Percentiles rank a stretch among this genome's conserved stretches.
These are phyloP conservation scores for Aspergillus hancockii DNA, from an alignment of 495 filamentous ascomycete genomes.

Conservation along the genomic window DNA sequence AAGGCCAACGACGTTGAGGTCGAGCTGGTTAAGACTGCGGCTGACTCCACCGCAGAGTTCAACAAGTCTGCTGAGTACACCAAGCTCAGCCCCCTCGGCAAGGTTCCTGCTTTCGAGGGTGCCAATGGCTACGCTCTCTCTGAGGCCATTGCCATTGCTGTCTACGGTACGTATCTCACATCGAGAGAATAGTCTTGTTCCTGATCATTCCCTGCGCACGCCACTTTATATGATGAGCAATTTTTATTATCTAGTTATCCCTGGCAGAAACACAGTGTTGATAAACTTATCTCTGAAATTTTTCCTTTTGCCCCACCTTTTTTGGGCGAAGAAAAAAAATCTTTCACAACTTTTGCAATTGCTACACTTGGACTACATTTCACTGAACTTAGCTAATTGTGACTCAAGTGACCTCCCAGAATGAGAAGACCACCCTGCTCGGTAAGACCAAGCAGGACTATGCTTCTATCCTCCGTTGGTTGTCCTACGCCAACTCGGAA, in stretches of 20 bases:
- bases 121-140: conserved; percentile 86
- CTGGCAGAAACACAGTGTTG: conserved; percentile 94
- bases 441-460: conserved; percentile 99
- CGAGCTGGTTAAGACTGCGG: conserved; percentile 72
- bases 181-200: not conserved
- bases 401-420: conserved; percentile 88
- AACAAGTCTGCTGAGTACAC: conserved; percentile 67
- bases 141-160: conserved; percentile 91
- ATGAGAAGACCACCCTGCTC: conserved; percentile 98
- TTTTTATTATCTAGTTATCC: conserved; percentile 87
- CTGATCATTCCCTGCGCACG: not conserved
- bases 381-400: conserved; percentile 29
- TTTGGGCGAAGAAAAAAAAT: conserved; percentile 7
- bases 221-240: conserved; percentile 72
- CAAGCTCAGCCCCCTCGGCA: conserved; percentile 83
- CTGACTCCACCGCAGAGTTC: conserved; percentile 33
- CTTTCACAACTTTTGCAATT: conserved; percentile 14
- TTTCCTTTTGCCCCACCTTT: conserved; percentile 36
- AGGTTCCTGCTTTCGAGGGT: conserved; percentile 89
- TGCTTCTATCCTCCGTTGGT: conserved; percentile 95
- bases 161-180: conserved; percentile 78
- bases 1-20: conserved; percentile 94
- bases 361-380: not conserved
- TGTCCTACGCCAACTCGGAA: conserved; percentile 90
- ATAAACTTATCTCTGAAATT: conserved; percentile 65